Evolutionary conservation across 768 basidiomycete species (phyloP).

Genomic region (Pisolithus tinctorius): DNA sequence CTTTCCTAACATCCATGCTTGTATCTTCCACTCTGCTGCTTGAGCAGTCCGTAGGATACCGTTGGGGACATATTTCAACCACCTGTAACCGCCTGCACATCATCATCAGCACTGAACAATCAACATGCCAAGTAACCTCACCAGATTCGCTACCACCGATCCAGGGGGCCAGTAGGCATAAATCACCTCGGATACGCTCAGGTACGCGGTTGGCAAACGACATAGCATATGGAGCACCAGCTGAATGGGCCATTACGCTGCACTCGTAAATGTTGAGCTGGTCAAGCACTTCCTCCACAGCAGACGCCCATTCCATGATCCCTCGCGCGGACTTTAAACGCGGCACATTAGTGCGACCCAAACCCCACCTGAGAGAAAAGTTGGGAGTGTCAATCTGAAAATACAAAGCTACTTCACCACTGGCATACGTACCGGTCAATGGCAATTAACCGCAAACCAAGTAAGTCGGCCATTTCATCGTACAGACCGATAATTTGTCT

Average conservation of each 20-base stretch:
- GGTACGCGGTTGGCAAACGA: constrained; percentile 76
- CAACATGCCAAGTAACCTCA: constrained; percentile 23
- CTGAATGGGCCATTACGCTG: constrained; percentile 92
- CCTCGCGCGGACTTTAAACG: constrained; percentile 64
- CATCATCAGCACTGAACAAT: constrained; percentile 9
- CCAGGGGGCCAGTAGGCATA: constrained; percentile 94
- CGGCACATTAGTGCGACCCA: constrained; percentile 75
- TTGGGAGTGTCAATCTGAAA: constrained; percentile 3
- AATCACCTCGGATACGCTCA: constrained; percentile 70
- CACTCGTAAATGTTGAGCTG: constrained; percentile 69
- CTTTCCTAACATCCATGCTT: constrained; percentile 96
- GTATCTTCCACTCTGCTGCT: constrained; percentile 95
- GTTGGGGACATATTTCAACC: constrained; percentile 95
- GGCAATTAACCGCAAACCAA: constrained; percentile 85
- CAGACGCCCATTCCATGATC: constrained; percentile 83
- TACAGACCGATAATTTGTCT: constrained; percentile 92
- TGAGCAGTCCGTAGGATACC: constrained; percentile 91
- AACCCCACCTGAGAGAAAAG: constrained; percentile 67
- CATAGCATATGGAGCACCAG: constrained; percentile 90
- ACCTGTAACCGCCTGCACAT: constrained; percentile 74
- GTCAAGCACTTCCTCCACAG: constrained; percentile 88
- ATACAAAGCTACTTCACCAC: constrained; percentile 3
- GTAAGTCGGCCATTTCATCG: constrained; percentile 89
- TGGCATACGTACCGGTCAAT: constrained; percentile 69
- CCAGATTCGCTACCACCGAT: constrained; percentile 86